Evolutionary conservation across 495 filamentous ascomycete species (phyloP), one percentile per base, ranked within the genome.

Genomic region (Staphylotrichum longicolle): DNA sequence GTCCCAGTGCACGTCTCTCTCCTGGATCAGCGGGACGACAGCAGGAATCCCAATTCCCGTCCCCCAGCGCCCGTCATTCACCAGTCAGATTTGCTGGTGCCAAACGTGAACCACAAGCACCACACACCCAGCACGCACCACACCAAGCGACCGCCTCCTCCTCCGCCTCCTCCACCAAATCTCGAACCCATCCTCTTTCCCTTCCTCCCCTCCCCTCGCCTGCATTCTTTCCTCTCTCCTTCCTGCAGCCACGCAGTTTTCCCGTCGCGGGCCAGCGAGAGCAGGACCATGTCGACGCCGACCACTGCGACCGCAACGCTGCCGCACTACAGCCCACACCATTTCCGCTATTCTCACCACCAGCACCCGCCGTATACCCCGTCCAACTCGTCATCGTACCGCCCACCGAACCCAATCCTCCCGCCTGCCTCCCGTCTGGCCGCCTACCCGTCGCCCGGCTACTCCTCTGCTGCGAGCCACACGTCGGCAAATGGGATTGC

Each of bases 221-320:
- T 35, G n/a, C 47, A 55, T 56, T 57, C 35, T 41, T 42, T 53
- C 50, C 40, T 20, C 45, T 40, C 45, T 42, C 15, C 56, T 57
- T 42, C 52, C 58, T 41, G 51, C 58, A 30, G 4, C 53, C 47
- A 42, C 52, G 40, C 46, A 27, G 56, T 32, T 34, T 58, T 52
- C 34, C 51, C 9, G 40, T 12, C 57, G 63, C 63, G 46, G 57
- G 37, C 40, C 32, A 33, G 37, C 57, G 49, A 63, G 41, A 63
- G 59, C 60, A 68, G 53, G 63, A 73, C 68, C 70, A 95, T 95
- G 91, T 93, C 91, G 78, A 91, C 90, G 15, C 90, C 90, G 49
- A 92, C 90, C 51, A 91, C 88, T 51, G 88, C 87, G 50, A 90
- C 88, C 63, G 87, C 89, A 64, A 90, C 89, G 65, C 82, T 89